Conservation (phyloP, 2,329 filamentous ascomycete species). For the Talaromyces sp. region DNA sequence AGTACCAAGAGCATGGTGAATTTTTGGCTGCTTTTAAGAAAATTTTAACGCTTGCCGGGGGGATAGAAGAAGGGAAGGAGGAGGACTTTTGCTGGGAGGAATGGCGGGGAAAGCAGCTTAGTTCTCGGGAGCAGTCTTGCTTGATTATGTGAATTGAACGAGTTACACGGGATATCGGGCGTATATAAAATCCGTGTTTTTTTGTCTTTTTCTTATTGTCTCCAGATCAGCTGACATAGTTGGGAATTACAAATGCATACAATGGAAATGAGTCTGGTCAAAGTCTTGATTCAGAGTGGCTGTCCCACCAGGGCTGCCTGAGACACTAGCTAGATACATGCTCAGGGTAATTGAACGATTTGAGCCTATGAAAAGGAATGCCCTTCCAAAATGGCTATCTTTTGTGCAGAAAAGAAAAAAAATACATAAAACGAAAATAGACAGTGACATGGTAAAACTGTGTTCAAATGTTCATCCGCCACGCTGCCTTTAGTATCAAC, state of each 20-base stretch:
- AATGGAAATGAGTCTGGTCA: background rate
- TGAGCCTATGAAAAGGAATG: background rate
- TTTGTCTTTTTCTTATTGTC: no score
- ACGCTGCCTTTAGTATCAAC: constrained; percentile 18
- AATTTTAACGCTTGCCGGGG: background rate
- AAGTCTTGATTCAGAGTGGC: background rate
- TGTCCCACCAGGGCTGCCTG: background rate
- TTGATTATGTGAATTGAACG: background rate
- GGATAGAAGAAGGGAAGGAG: background rate
- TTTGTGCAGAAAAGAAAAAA: background rate
- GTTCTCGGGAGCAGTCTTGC: background rate
- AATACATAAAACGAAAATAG: background rate
- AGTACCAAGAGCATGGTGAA: background rate
- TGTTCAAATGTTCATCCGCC: constrained; percentile 20
- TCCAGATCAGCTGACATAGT: no score
- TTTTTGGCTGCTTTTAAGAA: background rate
- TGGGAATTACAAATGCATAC: background rate
- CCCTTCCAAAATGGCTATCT: background rate
- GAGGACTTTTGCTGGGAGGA: background rate
- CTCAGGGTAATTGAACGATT: background rate
- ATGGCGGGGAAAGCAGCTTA: background rate
- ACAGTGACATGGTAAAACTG: background rate
- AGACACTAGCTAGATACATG: background rate
- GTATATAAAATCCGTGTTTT: no score
- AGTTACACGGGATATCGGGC: background rate